Percentiles rank a stretch among this genome's conserved stretches.
Conservation (phyloP, 1,284 basidiomycete species). For the Cystobasidiaceae sp. region DNA sequence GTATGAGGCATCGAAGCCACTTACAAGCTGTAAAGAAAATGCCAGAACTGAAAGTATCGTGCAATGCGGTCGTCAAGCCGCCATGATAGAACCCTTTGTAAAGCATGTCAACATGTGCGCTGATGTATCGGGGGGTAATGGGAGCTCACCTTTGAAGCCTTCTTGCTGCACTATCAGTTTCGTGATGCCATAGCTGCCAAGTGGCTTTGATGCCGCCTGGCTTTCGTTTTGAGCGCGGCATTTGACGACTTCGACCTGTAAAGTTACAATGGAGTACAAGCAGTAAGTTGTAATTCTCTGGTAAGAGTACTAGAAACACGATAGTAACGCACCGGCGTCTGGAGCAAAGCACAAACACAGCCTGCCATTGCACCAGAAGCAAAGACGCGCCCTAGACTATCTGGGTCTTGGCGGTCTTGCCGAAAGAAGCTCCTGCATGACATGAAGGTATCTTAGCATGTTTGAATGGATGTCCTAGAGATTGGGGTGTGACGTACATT, state of each 20-base stretch:
- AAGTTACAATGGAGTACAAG: too few species aligned
- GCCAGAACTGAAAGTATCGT: conserved; percentile 41
- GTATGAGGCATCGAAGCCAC: not conserved
- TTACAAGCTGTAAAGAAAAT: conserved; percentile 43
- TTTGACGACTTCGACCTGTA: conserved; percentile 45
- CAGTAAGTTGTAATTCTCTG: too few species aligned
- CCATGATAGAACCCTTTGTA: conserved; percentile 42
- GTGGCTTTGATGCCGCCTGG: conserved; percentile 34
- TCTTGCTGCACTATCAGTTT: conserved; percentile 39
- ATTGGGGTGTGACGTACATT: conserved; percentile 36
- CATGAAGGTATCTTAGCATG: conserved; percentile 19
- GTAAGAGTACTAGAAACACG: too few species aligned
- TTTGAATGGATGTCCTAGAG: not conserved
- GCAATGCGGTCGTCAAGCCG: conserved; percentile 42
- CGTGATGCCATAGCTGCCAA: conserved; percentile 41
- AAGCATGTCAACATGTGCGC: not conserved
- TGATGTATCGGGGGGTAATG: too few species aligned
- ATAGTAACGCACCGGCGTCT: conserved; percentile 43
- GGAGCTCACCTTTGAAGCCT: conserved; percentile 35
- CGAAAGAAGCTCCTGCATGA: conserved; percentile 33
- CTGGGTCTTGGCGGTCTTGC: conserved; percentile 43
- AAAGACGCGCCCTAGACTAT: conserved; percentile 36
- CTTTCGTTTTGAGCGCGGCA: conserved; percentile 43
- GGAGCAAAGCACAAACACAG: conserved; percentile 42
- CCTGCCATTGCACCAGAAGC: conserved; percentile 42